Base-by-base conservation (phyloP, 176 grass and related monocot species). In the Oryza meridionalis region DNA sequence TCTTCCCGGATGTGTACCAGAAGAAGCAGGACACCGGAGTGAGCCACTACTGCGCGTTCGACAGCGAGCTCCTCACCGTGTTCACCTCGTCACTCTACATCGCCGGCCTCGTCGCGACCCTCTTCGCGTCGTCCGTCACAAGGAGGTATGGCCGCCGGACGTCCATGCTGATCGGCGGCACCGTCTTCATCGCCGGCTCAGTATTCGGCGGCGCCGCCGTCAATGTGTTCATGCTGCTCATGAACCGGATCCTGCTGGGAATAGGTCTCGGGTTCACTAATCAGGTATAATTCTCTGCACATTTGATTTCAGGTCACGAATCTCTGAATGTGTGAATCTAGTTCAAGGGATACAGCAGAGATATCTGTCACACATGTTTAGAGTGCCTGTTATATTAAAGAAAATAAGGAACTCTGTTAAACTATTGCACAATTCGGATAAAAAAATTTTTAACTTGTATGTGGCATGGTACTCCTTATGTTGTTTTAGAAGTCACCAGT, bases 31-130 rank as follows among this genome's bases (percentile, higher is more conserved):
- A 90, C 37, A 81, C 29, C 61, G 80, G 73, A 17, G 29, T 67
- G 21, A 92, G 89, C 42, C 72, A 98, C 85, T 99, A 99, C 38
- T 99, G 96, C 63, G 65, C 26, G 65, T 96, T 99, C 84, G 68
- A 96, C 75, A 94, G 90, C 67, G 80, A 94, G 86, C 88, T 99
- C 63, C 88, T 99, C 73, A 96, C 86, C 25, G 9, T 87, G 11
- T 99, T 99, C 93, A 99, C 93, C 3, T 96, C 89, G 1, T 96
- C 88, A 14, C 84, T 99, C 44, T 96, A 99, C 86, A 78, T 94
- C 4, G 93, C 93, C 2, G 96, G 96, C 14, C 93, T 99, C 7
- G 13, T 94, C 9, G 89, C 89, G 0, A 90, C 96, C 1, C 70
- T 96, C 22, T 15, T 84, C 19, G 96, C 93, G 4, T 90, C 96